Conservation (phyloP, 78 protist genomes). For the Anaeramoeba ignava region DNA sequence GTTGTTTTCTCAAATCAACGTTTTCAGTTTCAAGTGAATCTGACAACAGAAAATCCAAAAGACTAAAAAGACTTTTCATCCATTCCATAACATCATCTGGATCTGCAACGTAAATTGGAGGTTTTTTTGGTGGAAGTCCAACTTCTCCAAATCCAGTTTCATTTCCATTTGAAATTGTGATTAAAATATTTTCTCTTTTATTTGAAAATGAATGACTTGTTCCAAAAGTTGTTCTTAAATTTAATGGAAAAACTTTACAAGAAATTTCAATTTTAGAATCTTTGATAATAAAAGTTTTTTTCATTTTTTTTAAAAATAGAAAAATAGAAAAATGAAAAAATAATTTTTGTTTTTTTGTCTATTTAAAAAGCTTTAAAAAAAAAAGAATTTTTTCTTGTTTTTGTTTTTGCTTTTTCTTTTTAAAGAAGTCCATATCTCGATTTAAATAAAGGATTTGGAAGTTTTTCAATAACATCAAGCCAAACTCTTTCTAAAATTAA, state of each 20-base stretch:
- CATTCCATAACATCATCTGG: not conserved
- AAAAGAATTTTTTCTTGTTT: no score
- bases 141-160: not conserved
- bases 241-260: not conserved
- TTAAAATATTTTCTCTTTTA: not conserved
- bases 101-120: not conserved
- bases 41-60: not conserved
- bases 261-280: not conserved
- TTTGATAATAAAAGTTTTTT: not conserved
- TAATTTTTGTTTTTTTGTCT: no score
- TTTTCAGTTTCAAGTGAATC: not conserved
- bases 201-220: not conserved
- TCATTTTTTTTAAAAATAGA: not conserved
- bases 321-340: not conserved
- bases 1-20: not conserved
- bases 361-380: no score
- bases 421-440: no score
- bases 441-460: no score
- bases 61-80: not conserved
- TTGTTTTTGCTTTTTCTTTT: no score
- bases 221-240: not conserved
- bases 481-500: no score
- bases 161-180: not conserved
- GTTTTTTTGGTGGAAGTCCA: not conserved
- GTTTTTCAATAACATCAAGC: no score